A percentile compares a stretch with the other conserved stretches of the same genome.
phyloP scores from a whole-genome alignment of 2,329 filamentous ascomycete species.

The Lecanicillium sp. region DNA sequence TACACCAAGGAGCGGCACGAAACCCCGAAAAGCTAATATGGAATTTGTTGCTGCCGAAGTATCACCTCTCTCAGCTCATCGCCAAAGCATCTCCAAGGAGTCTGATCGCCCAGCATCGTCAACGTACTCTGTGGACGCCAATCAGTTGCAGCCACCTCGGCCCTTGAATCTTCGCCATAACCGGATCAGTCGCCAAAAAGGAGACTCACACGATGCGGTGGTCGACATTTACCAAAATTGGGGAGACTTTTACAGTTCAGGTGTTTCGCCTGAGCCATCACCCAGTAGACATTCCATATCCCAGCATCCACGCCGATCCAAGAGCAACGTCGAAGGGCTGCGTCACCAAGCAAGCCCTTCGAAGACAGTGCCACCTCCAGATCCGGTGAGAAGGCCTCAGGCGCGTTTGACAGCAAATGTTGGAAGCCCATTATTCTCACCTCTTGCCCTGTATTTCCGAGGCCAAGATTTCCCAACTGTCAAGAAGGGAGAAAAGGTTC shows the following conservation, averaged over 20 bases:
- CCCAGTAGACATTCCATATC: conserved; percentile 10
- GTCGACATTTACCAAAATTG: conserved; percentile 19
- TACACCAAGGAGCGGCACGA: not conserved
- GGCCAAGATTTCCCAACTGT: conserved; percentile 26
- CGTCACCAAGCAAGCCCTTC: conserved; percentile 3
- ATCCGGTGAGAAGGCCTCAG: conserved; percentile 9
- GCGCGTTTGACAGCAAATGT: conserved; percentile 7
- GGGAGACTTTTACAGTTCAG: conserved; percentile 14
- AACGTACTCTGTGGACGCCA: conserved; percentile 15
- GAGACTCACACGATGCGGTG: conserved; percentile 12
- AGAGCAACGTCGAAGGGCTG: conserved; percentile 19
- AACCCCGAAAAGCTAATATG: conserved; percentile 3
- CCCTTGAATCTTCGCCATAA: conserved; percentile 13
- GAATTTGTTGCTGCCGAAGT: conserved; percentile 10
- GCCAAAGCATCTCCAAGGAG: conserved; percentile 7
- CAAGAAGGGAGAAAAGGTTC: conserved; percentile 37
- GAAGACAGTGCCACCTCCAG: conserved; percentile 5
- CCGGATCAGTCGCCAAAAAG: conserved; percentile 8
- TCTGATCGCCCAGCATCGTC: conserved; percentile 14
- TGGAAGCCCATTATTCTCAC: conserved; percentile 29
- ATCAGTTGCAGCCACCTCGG: conserved; percentile 12
- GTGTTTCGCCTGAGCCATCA: conserved; percentile 10
- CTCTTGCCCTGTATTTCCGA: conserved; percentile 33
- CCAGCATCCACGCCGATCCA: conserved; percentile 18
- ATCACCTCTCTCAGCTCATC: conserved; percentile 19